These are phyloP conservation scores for Herpetospermum pedunculosum DNA, from an alignment of 306 rosid genomes.

Conservation along the genomic window DNA sequence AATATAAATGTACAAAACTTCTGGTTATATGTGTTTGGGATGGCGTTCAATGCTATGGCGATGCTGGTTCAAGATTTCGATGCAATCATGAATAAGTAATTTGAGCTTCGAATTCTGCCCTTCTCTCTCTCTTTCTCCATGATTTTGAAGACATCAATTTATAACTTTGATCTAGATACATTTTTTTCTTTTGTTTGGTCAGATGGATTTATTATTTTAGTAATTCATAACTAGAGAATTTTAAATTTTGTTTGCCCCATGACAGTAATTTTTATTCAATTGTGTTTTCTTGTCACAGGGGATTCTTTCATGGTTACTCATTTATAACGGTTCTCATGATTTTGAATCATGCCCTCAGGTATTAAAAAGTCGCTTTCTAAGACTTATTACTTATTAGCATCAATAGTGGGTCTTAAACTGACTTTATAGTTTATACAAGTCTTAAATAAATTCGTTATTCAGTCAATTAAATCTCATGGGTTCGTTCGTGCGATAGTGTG, in stretches of 20 bases:
- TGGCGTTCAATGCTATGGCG: slow-evolving; percentile 82
- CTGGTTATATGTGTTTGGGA: slow-evolving; percentile 90
- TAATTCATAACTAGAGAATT: background rate
- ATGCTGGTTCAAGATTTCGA: slow-evolving; percentile 92
- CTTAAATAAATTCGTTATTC: background rate
- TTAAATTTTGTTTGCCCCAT: background rate
- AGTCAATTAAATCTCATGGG: background rate
- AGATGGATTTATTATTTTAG: background rate
- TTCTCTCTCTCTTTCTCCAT: slow-evolving; percentile 3
- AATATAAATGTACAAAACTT: slow-evolving; percentile 94
- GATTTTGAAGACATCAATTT: background rate
- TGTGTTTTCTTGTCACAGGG: slow-evolving; percentile 44
- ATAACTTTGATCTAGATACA: background rate
- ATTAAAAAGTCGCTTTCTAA: slow-evolving; percentile 6
- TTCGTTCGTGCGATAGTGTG: background rate
- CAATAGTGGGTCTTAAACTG: background rate
- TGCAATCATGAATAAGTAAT: slow-evolving; percentile 77
- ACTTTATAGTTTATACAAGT: background rate
- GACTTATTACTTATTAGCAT: slow-evolving; percentile 10
- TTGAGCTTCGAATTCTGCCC: slow-evolving; percentile 13
- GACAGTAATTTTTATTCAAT: background rate
- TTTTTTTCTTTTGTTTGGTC: background rate
- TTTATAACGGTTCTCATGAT: slow-evolving; percentile 82
- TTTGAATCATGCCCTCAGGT: slow-evolving; percentile 94
- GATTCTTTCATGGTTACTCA: slow-evolving; percentile 87